A percentile compares a stretch with the other conserved stretches of the same genome.
Conservation (phyloP, 2,329 filamentous ascomycete species). For the Parascedosporium putredinis region DNA sequence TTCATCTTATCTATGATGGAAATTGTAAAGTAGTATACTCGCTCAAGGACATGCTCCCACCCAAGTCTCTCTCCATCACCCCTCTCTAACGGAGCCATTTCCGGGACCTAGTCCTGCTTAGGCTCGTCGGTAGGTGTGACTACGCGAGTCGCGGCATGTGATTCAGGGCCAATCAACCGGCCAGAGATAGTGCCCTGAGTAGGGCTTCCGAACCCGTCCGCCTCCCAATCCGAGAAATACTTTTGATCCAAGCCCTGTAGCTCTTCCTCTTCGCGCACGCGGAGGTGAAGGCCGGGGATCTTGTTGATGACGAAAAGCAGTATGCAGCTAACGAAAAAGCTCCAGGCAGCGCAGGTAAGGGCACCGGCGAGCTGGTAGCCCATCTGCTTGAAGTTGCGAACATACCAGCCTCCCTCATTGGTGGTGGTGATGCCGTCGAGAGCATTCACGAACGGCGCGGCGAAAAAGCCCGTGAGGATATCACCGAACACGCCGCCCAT, state of each 20-base stretch:
- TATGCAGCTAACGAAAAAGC: constrained; percentile 40
- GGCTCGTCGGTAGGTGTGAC: background rate
- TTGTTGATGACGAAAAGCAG: constrained; percentile 45
- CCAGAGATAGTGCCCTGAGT: background rate
- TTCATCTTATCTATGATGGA: no score
- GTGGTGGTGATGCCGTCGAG: constrained; percentile 37
- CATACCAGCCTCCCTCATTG: constrained; percentile 38
- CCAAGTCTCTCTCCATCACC: background rate
- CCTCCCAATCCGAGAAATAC: constrained; percentile 16
- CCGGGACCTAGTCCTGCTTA: background rate
- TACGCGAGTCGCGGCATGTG: background rate
- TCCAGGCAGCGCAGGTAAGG: constrained; percentile 43
- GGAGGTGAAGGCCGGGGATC: constrained; percentile 45
- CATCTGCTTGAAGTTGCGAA: constrained; percentile 42
- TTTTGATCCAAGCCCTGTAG: constrained; percentile 37
- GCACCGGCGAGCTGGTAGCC: constrained; percentile 47
- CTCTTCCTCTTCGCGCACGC: constrained; percentile 45
- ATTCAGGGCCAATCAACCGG: background rate
- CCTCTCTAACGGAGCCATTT: no score
- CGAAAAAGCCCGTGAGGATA: constrained; percentile 47
- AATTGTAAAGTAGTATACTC: no score
- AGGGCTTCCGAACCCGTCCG: background rate
- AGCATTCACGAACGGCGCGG: constrained; percentile 34
- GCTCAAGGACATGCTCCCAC: no score
- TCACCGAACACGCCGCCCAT: constrained; percentile 48